Base-by-base conservation (phyloP, 768 basidiomycete species). In the Tephrocybe sp. region DNA sequence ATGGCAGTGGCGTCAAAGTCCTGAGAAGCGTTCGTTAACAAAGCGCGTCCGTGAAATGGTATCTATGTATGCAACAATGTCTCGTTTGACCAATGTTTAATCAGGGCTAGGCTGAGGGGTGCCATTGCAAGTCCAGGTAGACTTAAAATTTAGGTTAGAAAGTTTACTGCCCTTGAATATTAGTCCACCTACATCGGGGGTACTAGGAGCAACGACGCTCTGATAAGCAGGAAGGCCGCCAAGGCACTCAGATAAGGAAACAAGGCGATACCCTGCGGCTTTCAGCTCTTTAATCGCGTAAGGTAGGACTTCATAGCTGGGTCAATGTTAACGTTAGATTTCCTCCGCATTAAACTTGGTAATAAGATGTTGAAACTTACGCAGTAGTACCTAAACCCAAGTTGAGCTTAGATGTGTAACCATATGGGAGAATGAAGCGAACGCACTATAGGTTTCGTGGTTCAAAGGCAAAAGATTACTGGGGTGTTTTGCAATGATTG, bases 241-340 rank as follows among this genome's bases (percentile, higher is more conserved):
- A n/a, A 73, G 60, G 55, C 73, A 76, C 44, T 75, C 70, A 28
- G 74, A 60, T 27, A 76, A 50, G 31, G 69, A 69, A 27, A 77
- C 73, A 15, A 77, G 67, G n/a, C 56, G 60, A 51, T 75, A 75
- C 7, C 72, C 71, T 16, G 72, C 72, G 0, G 54, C 60, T 44
- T 69, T 59, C 39, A 76, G 50, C 40, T 64, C 64, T 36, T 57
- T 18, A 49, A 76, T 71, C 11, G 64, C 71, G 37, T 64, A 69
- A 2, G 72, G 74, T 22, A 75, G 61, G 6, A 74, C 66, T 44
- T 70, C 49, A 47, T 67, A 64, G 5, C 69, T 71, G 38, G 18
- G 32, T 27, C 5, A 6, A n/a, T 7, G 16, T 18, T n/a, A 12
- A 3, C 9, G 36, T n/a, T 12, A 42, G 31, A n/a, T 27, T n/a